Conservation (phyloP, 225 moss, liverwort and hornwort species). For the Sphagnum contortum region DNA sequence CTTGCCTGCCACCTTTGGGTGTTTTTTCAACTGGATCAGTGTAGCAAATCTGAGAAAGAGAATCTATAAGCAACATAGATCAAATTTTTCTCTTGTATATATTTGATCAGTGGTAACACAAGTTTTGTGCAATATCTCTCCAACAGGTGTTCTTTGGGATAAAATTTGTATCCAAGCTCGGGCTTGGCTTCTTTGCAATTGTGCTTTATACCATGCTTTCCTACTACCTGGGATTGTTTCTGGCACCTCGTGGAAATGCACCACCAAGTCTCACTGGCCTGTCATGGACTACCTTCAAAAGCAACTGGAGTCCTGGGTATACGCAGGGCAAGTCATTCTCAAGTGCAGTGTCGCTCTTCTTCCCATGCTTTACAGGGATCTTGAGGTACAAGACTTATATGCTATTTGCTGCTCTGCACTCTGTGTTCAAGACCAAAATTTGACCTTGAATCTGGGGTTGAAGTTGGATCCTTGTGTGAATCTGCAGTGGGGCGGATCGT, state of each 20-base stretch:
- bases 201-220: slow-evolving; percentile 88
- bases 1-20: no score
- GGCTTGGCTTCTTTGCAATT: slow-evolving; percentile 63
- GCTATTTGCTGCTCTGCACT: no score
- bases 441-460: no score
- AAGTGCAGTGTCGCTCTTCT: slow-evolving; percentile 82
- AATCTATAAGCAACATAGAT: no score
- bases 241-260: slow-evolving; percentile 54
- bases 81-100: no score
- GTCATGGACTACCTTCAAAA: slow-evolving; percentile 84
- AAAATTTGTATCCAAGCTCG: slow-evolving; percentile 80
- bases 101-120: no score
- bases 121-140: no score
- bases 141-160: slow-evolving; percentile 90
- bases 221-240: slow-evolving; percentile 73
- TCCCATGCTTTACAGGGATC: slow-evolving; percentile 95
- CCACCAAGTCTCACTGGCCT: slow-evolving; percentile 70
- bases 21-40: no score
- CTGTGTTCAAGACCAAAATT: no score
- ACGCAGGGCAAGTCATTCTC: slow-evolving; percentile 65
- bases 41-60: no score
- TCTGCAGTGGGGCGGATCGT: slow-evolving; percentile 82
- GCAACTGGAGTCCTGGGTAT: slow-evolving; percentile 85
- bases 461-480: no score
- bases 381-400: slow-evolving; percentile 43